Conservation (phyloP, 805 yeast species). For the Myxozyma neotropica region DNA sequence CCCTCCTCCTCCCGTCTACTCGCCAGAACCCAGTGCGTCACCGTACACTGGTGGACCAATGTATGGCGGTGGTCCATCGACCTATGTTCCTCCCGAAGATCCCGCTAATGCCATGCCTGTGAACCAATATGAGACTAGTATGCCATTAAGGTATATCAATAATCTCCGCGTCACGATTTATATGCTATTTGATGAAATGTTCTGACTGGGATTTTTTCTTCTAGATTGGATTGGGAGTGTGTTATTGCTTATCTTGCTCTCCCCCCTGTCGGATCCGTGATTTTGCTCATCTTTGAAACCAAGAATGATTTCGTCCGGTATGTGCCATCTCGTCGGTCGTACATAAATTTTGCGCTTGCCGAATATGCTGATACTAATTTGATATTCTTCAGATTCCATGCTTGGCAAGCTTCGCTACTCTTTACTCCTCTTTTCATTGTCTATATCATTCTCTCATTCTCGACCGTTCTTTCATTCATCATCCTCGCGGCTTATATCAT, state of each 20-base stretch:
- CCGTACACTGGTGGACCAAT: conserved; percentile 13
- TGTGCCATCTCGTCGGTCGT: neutral
- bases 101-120: conserved; percentile 23
- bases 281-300: conserved; percentile 30
- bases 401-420: conserved; percentile 33
- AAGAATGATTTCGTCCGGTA: conserved; percentile 34
- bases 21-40: conserved; percentile 19
- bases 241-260: conserved; percentile 28
- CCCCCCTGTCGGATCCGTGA: conserved; percentile 34
- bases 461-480: conserved; percentile 31
- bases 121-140: conserved; percentile 32
- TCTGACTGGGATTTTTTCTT: neutral
- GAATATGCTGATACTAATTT: neutral
- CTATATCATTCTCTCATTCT: conserved; percentile 32
- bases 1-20: conserved; percentile 26
- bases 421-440: conserved; percentile 32
- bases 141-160: conserved; percentile 29
- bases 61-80: conserved; percentile 10
- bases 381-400: conserved; percentile 26
- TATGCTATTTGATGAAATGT: neutral
- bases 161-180: neutral
- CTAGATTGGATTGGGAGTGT: conserved; percentile 32
- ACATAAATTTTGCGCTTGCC: neutral
- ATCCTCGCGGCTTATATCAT: conserved; percentile 28
- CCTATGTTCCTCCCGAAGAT: conserved; percentile 22